Evolutionary conservation across 1,284 basidiomycete species (phyloP).

Genomic region (Rhodotorula sp.): DNA sequence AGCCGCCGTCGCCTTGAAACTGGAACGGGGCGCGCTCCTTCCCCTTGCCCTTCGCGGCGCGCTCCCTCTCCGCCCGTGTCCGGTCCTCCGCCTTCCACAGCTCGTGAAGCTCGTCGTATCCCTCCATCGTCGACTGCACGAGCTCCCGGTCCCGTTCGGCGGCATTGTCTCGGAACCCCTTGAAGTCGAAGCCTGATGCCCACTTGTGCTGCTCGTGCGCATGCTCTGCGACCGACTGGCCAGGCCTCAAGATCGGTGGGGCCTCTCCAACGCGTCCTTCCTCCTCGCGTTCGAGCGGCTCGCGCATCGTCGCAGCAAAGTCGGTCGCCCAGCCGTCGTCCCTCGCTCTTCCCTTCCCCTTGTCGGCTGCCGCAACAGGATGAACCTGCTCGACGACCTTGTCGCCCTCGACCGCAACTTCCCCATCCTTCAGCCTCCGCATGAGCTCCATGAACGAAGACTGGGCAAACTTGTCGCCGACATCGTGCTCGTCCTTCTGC

Average conservation of each 20-base stretch:
- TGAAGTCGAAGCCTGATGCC: conserved; percentile 16
- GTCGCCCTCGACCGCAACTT: conserved; percentile 79
- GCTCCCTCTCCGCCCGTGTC: conserved; percentile 20
- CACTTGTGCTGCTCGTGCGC: conserved; percentile 46
- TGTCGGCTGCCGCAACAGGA: conserved; percentile 16
- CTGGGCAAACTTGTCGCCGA: conserved; percentile 81
- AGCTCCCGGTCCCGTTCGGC: conserved; percentile 12
- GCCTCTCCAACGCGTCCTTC: conserved; percentile 43
- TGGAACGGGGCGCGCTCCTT: not conserved
- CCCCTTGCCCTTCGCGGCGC: conserved; percentile 9
- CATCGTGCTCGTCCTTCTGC: conserved; percentile 44
- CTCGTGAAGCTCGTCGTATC: conserved; percentile 31
- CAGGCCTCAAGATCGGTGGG: conserved; percentile 12
- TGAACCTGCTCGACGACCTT: conserved; percentile 63
- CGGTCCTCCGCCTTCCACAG: conserved; percentile 41
- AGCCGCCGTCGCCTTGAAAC: conserved; percentile 46
- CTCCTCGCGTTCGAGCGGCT: conserved; percentile 43
- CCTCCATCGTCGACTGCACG: conserved; percentile 16
- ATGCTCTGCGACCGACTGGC: conserved; percentile 16
- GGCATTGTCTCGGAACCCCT: conserved; percentile 52
- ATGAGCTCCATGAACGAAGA: conserved; percentile 86
- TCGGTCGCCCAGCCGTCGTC: conserved; percentile 47
- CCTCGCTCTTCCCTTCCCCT: conserved; percentile 47
- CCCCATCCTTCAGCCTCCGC: conserved; percentile 75
- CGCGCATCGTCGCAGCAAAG: conserved; percentile 27